Conservation (phyloP, 495 filamentous ascomycete species). For the Niebla homalea region DNA sequence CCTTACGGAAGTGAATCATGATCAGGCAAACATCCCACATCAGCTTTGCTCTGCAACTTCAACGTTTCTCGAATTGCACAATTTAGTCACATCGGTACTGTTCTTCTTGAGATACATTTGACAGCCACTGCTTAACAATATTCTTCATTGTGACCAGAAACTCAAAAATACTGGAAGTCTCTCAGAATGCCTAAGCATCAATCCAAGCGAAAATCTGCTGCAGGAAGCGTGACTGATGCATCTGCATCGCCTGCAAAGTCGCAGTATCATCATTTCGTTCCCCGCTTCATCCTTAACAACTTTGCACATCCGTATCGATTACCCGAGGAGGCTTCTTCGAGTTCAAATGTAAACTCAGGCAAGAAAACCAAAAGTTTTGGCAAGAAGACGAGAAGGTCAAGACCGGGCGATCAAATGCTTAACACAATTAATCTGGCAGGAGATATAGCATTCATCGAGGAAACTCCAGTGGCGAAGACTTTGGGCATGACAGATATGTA, state of each 20-base stretch:
- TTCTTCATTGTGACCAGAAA: too few species aligned
- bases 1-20: too few species aligned
- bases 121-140: too few species aligned
- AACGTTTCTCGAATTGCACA: too few species aligned
- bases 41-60: too few species aligned
- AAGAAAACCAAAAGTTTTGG: neutral
- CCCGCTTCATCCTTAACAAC: conserved; percentile 33
- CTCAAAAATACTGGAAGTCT: too few species aligned
- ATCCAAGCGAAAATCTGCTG: too few species aligned
- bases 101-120: too few species aligned
- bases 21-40: too few species aligned
- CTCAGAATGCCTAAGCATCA: too few species aligned
- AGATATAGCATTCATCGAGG: conserved; percentile 13
- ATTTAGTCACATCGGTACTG: too few species aligned
- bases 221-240: neutral
- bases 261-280: conserved; percentile 37
- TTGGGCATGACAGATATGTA: conserved; percentile 34
- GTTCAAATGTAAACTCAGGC: neutral
- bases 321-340: neutral
- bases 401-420: conserved; percentile 5
- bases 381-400: neutral
- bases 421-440: conserved; percentile 11
- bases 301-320: conserved; percentile 21
- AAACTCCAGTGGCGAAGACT: conserved; percentile 23
- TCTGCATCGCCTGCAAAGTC: neutral